phyloP scores from a whole-genome alignment of 306 rosid genomes.

The Lathyrus oleraceus region DNA sequence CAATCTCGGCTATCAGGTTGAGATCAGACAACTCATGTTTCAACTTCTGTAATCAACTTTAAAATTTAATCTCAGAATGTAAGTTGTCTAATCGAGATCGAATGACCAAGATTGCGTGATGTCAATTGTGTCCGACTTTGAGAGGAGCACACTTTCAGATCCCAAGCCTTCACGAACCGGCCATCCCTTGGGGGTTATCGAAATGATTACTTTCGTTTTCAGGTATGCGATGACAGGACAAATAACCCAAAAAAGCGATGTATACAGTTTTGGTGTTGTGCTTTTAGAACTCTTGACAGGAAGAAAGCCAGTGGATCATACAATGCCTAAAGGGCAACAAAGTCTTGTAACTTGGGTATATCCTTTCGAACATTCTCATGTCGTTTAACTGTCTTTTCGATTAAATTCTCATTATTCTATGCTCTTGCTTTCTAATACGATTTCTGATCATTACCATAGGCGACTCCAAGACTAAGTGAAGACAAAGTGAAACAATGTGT shows the following conservation, averaged over 20 bases:
- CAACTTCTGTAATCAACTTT: background rate
- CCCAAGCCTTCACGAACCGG: no score
- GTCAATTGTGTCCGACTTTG: background rate
- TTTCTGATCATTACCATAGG: slow-evolving; percentile 47
- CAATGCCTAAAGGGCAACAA: slow-evolving; percentile 99
- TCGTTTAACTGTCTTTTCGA: background rate
- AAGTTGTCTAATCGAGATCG: background rate
- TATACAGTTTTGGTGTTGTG: slow-evolving; percentile 95
- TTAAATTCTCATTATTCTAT: background rate
- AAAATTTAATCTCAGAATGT: background rate
- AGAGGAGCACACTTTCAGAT: no score
- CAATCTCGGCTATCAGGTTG: background rate
- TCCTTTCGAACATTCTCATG: background rate
- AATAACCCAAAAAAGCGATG: slow-evolving; percentile 95
- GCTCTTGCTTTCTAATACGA: background rate
- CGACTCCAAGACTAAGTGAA: slow-evolving; percentile 98
- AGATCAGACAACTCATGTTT: background rate
- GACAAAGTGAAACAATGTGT: slow-evolving; percentile 98
- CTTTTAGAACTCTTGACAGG: slow-evolving; percentile 93
- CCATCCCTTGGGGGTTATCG: no score
- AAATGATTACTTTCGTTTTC: background rate
- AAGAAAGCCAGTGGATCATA: slow-evolving; percentile 95
- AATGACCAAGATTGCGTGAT: background rate
- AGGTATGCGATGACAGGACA: slow-evolving; percentile 99
- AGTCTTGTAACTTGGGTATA: slow-evolving; percentile 99